Conservation (phyloP, 805 yeast genomes). For the Priceomyces fermenticarens region DNA sequence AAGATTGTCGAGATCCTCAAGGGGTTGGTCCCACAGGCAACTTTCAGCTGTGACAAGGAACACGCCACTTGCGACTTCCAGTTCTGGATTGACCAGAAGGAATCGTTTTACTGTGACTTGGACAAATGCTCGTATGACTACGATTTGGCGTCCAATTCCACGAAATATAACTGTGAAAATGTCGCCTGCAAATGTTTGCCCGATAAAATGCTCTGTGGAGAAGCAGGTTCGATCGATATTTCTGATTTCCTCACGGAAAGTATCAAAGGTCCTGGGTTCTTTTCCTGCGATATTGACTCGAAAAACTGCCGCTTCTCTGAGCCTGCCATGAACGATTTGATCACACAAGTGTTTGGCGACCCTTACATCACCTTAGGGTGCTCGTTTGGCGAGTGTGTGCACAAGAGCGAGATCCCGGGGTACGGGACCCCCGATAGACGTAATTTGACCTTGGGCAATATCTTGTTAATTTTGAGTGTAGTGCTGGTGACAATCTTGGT, state of each 20-base stretch:
- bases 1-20: conserved; percentile 78
- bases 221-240: conserved; percentile 89
- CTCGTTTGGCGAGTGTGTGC: conserved; percentile 86
- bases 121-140: conserved; percentile 67
- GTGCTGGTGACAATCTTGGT: conserved; percentile 42
- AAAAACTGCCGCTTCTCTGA: conserved; percentile 79
- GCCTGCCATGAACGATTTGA: conserved; percentile 93
- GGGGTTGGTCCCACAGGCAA: conserved; percentile 86
- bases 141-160: conserved; percentile 58
- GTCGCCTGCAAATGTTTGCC: conserved; percentile 90
- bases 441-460: conserved; percentile 41
- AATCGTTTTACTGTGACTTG: conserved; percentile 87
- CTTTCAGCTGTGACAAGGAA: conserved; percentile 79
- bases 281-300: conserved; percentile 66
- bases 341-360: conserved; percentile 92
- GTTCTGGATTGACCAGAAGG: conserved; percentile 90
- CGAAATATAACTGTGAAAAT: conserved; percentile 73
- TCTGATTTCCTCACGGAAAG: conserved; percentile 89
- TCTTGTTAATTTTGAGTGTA: conserved; percentile 45
- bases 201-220: conserved; percentile 90
- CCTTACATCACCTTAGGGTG: conserved; percentile 80
- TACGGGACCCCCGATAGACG: conserved; percentile 63
- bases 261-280: conserved; percentile 90
- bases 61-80: conserved; percentile 77
- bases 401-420: conserved; percentile 90